Conservation (phyloP, 371 early-diverging fungal genomes). For the Blastocladiella emersonii region DNA sequence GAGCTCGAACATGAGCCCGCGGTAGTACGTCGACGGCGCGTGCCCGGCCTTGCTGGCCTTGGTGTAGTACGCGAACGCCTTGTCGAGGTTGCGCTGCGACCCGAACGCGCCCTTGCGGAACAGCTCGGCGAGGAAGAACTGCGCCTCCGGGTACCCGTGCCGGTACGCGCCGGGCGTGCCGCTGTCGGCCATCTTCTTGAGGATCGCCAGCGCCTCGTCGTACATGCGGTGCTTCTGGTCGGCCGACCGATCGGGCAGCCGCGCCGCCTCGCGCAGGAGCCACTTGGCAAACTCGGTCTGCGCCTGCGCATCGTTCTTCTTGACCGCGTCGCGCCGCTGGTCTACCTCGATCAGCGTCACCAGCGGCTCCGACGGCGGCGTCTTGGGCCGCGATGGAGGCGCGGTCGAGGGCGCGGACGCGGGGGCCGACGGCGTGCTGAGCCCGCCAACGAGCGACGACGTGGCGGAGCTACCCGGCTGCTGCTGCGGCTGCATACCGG, state of each 20-base stretch:
- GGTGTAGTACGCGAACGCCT: conserved; percentile 2
- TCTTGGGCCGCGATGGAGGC: neutral
- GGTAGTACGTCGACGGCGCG: conserved; percentile 3
- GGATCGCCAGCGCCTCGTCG: neutral
- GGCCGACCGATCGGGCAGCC: neutral
- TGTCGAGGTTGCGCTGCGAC: neutral
- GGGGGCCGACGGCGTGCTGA: no score
- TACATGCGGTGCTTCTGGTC: neutral
- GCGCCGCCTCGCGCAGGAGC: neutral
- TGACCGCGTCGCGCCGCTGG: conserved; percentile 48
- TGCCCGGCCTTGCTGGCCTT: neutral
- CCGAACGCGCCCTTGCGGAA: conserved; percentile 6
- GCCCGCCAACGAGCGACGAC: no score
- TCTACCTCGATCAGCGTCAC: conserved; percentile 27
- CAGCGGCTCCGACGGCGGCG: neutral
- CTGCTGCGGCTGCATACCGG: no score
- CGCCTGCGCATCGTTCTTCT: conserved; percentile 15
- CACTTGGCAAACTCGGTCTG: neutral
- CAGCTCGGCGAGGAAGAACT: conserved; percentile 1
- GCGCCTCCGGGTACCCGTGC: neutral
- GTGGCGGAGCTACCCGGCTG: no score
- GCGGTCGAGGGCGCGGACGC: neutral
- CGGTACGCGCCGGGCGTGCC: neutral
- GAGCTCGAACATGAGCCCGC: neutral
- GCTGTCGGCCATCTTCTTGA: neutral